These are phyloP conservation scores for Psilocybe azurescens DNA, from an alignment of 768 basidiomycete genomes.

Conservation along the genomic window DNA sequence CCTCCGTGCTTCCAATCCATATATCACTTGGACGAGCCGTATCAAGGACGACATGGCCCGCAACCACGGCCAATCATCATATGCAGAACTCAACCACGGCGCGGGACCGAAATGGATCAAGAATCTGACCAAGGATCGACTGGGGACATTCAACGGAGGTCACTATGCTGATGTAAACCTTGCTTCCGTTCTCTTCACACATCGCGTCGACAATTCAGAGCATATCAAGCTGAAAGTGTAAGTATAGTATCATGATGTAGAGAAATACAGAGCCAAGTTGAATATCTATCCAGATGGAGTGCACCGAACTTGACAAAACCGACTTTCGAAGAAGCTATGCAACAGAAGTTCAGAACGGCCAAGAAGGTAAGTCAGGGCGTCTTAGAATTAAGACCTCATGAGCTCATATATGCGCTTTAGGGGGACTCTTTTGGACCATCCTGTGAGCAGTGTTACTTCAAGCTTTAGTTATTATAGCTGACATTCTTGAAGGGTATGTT, in stretches of 20 bases:
- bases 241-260: slow-evolving; percentile 13
- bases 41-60: slow-evolving; percentile 19
- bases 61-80: slow-evolving; percentile 32
- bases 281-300: slow-evolving; percentile 63
- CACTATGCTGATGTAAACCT: slow-evolving; percentile 86
- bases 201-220: slow-evolving; percentile 67
- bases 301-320: slow-evolving; percentile 89
- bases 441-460: slow-evolving; percentile 62
- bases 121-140: slow-evolving; percentile 62
- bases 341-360: slow-evolving; percentile 78
- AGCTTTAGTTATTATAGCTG: neutral
- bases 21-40: too few relatives aligned
- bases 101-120: slow-evolving; percentile 86
- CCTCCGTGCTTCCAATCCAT: neutral
- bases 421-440: slow-evolving; percentile 92
- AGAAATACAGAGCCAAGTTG: neutral
- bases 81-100: slow-evolving; percentile 63
- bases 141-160: slow-evolving; percentile 73
- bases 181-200: slow-evolving; percentile 75
- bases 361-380: slow-evolving; percentile 59
- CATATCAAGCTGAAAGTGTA: slow-evolving; percentile 78
- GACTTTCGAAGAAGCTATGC: slow-evolving; percentile 85
- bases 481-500: slow-evolving; percentile 16
- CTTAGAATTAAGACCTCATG: neutral
- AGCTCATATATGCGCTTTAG: slow-evolving; percentile 23